phyloP scores from a whole-genome alignment of 2,329 filamentous ascomycete species.

The Colletotrichum liaoningense region DNA sequence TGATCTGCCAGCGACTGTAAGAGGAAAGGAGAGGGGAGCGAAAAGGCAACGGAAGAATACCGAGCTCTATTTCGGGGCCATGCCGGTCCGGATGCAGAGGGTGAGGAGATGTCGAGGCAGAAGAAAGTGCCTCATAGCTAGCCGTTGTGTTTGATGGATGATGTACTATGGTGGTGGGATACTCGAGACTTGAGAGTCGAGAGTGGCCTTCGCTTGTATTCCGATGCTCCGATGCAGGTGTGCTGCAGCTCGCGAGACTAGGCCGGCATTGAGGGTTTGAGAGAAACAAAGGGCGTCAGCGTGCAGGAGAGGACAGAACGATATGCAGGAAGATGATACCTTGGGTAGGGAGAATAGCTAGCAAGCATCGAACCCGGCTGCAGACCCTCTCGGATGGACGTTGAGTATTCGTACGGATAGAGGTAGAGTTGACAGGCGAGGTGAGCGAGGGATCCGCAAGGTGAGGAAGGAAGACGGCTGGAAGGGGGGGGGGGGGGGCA shows the following conservation, averaged over 20 bases:
- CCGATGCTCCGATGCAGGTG: constrained; percentile 15
- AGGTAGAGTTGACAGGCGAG: constrained; percentile 16
- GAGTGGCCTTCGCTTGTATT: background rate
- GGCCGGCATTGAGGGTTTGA: constrained; percentile 8
- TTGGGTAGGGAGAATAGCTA: constrained; percentile 4
- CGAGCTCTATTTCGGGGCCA: constrained; percentile 10
- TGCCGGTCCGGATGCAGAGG: background rate
- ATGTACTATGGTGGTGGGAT: background rate
- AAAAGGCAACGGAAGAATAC: constrained; percentile 14
- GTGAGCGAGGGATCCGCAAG: background rate
- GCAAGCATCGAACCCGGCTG: background rate
- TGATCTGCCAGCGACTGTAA: background rate
- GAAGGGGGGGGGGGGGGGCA: background rate
- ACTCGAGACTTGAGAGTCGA: background rate
- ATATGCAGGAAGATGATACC: constrained; percentile 11
- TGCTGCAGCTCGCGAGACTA: constrained; percentile 18
- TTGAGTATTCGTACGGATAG: background rate
- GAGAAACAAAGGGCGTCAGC: constrained; percentile 7
- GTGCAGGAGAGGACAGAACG: constrained; percentile 20
- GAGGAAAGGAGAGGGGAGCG: background rate
- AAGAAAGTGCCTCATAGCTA: constrained; percentile 1
- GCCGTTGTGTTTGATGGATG: background rate
- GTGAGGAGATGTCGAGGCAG: background rate
- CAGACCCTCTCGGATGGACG: constrained; percentile 3
- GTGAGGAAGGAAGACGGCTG: background rate